Percentiles rank a stretch among this genome's conserved stretches.
phyloP scores from a whole-genome alignment of 768 basidiomycete genomes.

The Lactarius pseudohatsudake region DNA sequence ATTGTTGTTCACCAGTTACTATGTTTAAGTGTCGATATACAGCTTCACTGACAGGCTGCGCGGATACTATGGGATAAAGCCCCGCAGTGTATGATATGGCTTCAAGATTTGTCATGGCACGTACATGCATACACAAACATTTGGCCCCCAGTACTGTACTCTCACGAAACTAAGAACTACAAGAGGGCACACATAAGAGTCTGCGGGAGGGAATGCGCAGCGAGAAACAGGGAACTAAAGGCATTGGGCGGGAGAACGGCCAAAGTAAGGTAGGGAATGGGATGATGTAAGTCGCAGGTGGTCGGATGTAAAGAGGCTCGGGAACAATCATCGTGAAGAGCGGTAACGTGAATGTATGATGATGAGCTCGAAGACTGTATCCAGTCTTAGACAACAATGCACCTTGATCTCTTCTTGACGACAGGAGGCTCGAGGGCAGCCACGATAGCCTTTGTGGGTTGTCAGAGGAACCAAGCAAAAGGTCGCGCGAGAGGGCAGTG shows the following conservation, averaged over 20 bases:
- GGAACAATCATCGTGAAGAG: constrained; percentile 22
- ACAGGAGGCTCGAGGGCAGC: constrained; percentile 98
- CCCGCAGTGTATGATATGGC: neutral
- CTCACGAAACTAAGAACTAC: constrained; percentile 37
- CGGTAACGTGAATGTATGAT: constrained; percentile 25
- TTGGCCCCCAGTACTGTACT: constrained; percentile 38
- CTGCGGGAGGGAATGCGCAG: constrained; percentile 11
- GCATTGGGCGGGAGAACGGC: constrained; percentile 29
- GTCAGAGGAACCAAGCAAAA: neutral
- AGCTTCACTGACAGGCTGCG: too few species aligned
- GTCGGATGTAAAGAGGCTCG: constrained; percentile 25
- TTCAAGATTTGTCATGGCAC: neutral
- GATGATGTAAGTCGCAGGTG: constrained; percentile 20
- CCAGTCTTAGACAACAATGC: constrained; percentile 75
- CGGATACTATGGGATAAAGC: neutral
- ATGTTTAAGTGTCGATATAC: too few species aligned
- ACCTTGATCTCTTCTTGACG: constrained; percentile 73
- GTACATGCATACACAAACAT: constrained; percentile 17
- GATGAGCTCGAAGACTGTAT: constrained; percentile 31
- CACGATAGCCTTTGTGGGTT: constrained; percentile 78
- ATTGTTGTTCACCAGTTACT: neutral
- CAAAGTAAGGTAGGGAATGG: constrained; percentile 27
- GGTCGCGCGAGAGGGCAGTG: neutral
- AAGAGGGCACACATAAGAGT: constrained; percentile 32
- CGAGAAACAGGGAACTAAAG: constrained; percentile 29